Conservation (phyloP, 2,329 filamentous ascomycete species). For the Alternaria panax region DNA sequence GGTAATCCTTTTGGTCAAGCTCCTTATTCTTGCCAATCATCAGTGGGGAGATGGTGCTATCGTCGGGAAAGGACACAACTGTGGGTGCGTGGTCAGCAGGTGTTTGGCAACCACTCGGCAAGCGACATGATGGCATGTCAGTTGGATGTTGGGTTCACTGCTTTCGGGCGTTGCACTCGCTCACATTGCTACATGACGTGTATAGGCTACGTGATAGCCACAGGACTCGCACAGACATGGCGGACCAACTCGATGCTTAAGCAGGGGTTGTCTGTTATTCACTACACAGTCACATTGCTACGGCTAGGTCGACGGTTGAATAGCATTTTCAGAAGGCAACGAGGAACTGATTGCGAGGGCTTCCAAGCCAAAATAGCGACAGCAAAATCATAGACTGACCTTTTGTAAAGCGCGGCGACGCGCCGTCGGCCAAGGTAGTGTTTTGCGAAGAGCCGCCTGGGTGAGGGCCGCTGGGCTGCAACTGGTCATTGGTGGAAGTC, state of each 20-base stretch:
- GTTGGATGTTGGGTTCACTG: not conserved
- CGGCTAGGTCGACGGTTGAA: not conserved
- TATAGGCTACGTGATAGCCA: not conserved
- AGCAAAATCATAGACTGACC: constrained; percentile 32
- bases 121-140: not conserved
- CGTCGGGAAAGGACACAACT: constrained; percentile 58
- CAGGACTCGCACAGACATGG: not conserved
- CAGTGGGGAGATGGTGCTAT: constrained; percentile 55
- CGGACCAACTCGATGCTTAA: not conserved
- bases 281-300: not conserved
- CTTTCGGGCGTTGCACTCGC: not conserved
- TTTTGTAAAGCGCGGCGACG: constrained; percentile 45
- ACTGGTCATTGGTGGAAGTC: constrained; percentile 36
- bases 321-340: not conserved
- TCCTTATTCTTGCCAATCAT: constrained; percentile 56
- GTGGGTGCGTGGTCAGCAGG: constrained; percentile 31
- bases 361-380: not conserved
- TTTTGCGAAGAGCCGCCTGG: constrained; percentile 28
- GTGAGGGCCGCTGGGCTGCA: constrained; percentile 25
- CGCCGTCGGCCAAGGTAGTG: constrained; percentile 31
- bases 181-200: not conserved
- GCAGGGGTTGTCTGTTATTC: not conserved
- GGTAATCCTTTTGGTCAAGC: constrained; percentile 52
- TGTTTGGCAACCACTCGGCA: constrained; percentile 9
- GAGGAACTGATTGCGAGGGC: not conserved